These are phyloP conservation scores for Quercus engelmannii DNA, from an alignment of 306 rosid genomes.

Conservation along the genomic window DNA sequence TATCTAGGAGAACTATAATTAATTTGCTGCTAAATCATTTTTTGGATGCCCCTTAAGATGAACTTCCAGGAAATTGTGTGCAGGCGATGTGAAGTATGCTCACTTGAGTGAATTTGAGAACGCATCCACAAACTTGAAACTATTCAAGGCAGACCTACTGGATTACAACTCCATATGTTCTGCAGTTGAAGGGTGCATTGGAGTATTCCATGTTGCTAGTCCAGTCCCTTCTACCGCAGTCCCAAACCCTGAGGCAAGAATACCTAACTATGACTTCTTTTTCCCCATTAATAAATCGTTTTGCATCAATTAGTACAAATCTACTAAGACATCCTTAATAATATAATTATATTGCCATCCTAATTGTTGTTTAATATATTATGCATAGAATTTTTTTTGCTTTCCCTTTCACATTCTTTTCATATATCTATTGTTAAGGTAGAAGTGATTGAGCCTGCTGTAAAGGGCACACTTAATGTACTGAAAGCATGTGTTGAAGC, in stretches of 20 bases:
- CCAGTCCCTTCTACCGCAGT: conserved; percentile 35
- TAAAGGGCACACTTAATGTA: conserved; percentile 30
- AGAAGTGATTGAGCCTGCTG: conserved; percentile 29
- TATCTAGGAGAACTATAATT: not conserved
- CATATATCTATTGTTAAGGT: conserved; percentile 6
- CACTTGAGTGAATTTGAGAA: conserved; percentile 30
- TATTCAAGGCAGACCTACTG: conserved; percentile 41
- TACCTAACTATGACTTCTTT: not conserved
- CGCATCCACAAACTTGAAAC: conserved; percentile 39
- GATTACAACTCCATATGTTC: conserved; percentile 30
- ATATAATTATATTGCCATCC: not conserved
- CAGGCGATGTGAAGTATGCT: conserved; percentile 36
- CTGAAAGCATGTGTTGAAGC: conserved; percentile 39
- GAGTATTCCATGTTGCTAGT: conserved; percentile 52
- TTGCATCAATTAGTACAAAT: not conserved
- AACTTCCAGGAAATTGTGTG: not conserved
- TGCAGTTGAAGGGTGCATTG: conserved; percentile 38
- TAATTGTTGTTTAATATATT: no score
- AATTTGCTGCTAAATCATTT: not conserved
- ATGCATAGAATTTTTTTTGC: no score
- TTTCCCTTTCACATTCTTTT: not conserved
- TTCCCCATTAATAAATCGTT: not conserved
- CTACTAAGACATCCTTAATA: not conserved
- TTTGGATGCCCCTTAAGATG: not conserved
- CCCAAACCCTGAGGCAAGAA: conserved; percentile 40